phyloP scores from a whole-genome alignment of 768 basidiomycete genomes.

The Termitomyces sp. region DNA sequence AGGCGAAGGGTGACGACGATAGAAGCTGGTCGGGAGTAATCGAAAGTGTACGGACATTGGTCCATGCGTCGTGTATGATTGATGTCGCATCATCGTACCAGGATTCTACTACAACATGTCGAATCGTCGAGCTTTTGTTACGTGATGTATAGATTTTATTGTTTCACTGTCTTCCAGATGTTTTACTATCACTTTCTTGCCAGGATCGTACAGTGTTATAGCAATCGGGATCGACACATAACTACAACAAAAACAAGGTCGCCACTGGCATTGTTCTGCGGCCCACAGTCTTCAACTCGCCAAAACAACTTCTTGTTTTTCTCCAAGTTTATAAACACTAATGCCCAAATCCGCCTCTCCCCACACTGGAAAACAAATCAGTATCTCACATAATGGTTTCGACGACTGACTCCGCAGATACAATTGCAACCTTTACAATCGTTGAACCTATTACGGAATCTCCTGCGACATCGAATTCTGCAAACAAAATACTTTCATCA shows the following conservation, averaged over 20 bases:
- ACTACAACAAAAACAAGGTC: background rate
- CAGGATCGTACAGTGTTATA: background rate
- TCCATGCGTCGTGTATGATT: background rate
- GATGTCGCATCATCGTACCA: background rate
- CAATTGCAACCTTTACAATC: background rate
- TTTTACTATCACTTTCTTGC: background rate
- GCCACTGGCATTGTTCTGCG: background rate
- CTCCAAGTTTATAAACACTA: background rate
- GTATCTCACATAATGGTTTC: background rate
- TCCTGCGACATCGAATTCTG: background rate
- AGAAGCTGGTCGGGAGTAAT: too few relatives aligned
- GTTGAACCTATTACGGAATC: background rate
- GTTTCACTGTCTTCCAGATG: background rate
- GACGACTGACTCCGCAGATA: background rate
- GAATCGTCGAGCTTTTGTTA: background rate
- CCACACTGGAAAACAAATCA: background rate
- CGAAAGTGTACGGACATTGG: background rate
- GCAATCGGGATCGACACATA: background rate
- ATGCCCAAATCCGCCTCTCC: background rate
- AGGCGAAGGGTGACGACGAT: background rate
- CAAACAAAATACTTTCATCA: background rate
- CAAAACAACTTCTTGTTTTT: background rate
- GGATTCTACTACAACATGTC: background rate
- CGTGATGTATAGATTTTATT: background rate
- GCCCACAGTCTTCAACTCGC: background rate